Evolutionary conservation across 163 green algal species (phyloP), one percentile per base, ranked within the genome.

Genomic region (Chlamydomonas reinhardtii): DNA sequence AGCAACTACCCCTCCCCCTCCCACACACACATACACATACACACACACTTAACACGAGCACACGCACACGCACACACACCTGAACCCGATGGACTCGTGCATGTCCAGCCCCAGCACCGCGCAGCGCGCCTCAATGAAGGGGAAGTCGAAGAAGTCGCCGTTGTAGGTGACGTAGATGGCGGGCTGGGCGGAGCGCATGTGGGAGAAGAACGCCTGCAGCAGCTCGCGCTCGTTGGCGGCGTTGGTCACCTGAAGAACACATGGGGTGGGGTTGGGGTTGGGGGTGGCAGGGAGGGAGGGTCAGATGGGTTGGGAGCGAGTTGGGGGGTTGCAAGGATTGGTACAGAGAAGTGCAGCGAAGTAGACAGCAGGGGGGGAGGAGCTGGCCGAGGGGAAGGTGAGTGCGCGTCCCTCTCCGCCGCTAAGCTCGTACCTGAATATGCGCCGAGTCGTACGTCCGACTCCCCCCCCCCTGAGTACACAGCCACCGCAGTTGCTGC

Each of bases 81-180:
- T 87, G 91, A 99, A 99, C n/a, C 97, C 96, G 66, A 98, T 96
- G 79, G 98, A 90, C 0, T 86, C 25, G n/a, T 91, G 76, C 93
- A 99, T 96, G 93, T 97, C 92, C 91, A 99, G 93, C 29, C 94
- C 95, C 78, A 96, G 91, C 82, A 94, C 92, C 2, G 65, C 78
- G 19, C 95, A 93, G 59, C 97, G 92, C 59, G 93, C 93, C 87
- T 94, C 91, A 27, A 99, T 96, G 89, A 99, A 99, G 17, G 98
- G 98, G 89, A 95, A 99, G 92, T 99, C 98, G 82, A 99, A 99
- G 70, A 95, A 99, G 92, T 99, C 98, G 34, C 98, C 98, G 93
- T 99, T 99, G 94, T 99, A 99, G 8, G 98, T 99, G 66, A 99
- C 98, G 76, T 98, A 99, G 71, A 99, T 94, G 65, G 91, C 94